Evolutionary conservation across 2,329 filamentous ascomycete genomes (phyloP).

Genomic region (Trichoderma hamatum): DNA sequence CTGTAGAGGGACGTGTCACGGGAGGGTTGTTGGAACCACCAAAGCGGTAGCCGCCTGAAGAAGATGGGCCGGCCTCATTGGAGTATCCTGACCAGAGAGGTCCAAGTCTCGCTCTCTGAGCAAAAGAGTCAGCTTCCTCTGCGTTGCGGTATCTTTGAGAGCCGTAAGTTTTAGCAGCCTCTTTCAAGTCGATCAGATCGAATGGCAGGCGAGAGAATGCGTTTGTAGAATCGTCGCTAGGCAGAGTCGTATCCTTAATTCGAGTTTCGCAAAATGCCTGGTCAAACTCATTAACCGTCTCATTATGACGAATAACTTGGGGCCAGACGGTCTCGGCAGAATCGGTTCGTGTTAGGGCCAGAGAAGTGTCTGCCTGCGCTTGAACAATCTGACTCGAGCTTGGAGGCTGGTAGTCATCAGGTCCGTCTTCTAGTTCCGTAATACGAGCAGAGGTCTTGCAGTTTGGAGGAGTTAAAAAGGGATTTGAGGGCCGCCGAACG

Average conservation of each 20-base stretch:
- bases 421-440: neutral
- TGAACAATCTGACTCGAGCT: neutral
- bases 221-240: conserved; percentile 6
- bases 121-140: conserved; percentile 30
- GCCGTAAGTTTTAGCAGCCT: conserved; percentile 37
- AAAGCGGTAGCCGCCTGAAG: neutral
- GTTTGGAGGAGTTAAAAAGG: conserved; percentile 31
- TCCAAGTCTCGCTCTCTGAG: conserved; percentile 35
- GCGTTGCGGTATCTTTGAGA: conserved; percentile 11
- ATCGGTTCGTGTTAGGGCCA: conserved; percentile 7
- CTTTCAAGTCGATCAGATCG: conserved; percentile 43
- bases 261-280: conserved; percentile 23
- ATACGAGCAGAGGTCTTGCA: neutral
- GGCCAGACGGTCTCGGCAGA: conserved; percentile 23
- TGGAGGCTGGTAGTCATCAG: neutral
- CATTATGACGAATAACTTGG: conserved; percentile 9
- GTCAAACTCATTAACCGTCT: conserved; percentile 21
- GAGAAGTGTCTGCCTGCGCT: neutral
- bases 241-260: neutral
- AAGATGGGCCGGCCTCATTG: conserved; percentile 7
- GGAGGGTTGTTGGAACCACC: conserved; percentile 2
- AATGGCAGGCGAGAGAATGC: conserved; percentile 40
- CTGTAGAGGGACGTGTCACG: conserved; percentile 9
- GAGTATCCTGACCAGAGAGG: conserved; percentile 37
- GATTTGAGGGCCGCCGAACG: conserved; percentile 35